Evolutionary conservation across 1,284 basidiomycete species (phyloP).

Genomic region (Baeospora myosura): DNA sequence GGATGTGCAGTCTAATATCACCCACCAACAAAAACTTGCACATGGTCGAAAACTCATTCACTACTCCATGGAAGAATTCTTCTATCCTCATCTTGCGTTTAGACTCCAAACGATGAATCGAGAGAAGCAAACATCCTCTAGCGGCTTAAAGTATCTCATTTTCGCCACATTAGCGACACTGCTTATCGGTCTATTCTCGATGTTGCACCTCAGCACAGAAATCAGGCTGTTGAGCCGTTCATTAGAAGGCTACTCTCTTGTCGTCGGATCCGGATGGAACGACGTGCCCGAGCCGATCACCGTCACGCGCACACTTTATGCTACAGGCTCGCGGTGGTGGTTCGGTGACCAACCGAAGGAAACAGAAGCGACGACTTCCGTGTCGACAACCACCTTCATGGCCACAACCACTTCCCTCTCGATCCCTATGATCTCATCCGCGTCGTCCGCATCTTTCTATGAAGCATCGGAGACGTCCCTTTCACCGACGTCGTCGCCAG

Average conservation of each 20-base stretch:
- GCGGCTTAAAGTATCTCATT: conserved; percentile 17
- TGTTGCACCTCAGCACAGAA: conserved; percentile 31
- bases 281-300: conserved; percentile 25
- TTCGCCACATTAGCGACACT: conserved; percentile 23
- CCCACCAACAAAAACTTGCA: conserved; percentile 30
- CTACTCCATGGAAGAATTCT: conserved; percentile 47
- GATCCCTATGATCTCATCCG: not conserved
- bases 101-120: conserved; percentile 19
- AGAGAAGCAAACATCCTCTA: conserved; percentile 7
- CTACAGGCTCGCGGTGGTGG: conserved; percentile 15
- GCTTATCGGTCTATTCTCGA: conserved; percentile 25
- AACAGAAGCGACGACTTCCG: not conserved
- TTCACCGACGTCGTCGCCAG: conserved; percentile 1
- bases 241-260: conserved; percentile 25
- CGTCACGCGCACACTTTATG: conserved; percentile 29
- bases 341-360: conserved; percentile 14
- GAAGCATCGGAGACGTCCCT: not conserved
- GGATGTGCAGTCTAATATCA: conserved; percentile 40
- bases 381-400: not conserved
- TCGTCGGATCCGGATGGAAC: conserved; percentile 18
- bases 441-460: conserved; percentile 9
- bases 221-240: conserved; percentile 29
- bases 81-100: conserved; percentile 45
- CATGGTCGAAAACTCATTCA: conserved; percentile 40
- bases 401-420: not conserved